A percentile compares a stretch with the other conserved stretches of the same genome.
phyloP scores from a whole-genome alignment of 148 eudicot species.

The Nepenthes gracilis region DNA sequence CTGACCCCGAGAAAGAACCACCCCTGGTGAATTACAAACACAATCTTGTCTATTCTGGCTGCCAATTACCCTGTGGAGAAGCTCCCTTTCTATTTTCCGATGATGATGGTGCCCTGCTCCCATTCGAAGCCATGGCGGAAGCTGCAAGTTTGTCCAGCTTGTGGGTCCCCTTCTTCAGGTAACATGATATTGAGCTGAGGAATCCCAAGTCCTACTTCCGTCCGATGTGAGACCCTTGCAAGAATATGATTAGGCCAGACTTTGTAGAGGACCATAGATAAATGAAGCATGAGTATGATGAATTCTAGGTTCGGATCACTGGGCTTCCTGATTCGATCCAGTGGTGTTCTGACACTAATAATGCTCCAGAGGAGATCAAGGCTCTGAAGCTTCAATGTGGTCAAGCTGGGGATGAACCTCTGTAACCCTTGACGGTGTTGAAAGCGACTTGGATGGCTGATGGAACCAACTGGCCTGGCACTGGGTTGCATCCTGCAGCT shows the following conservation, averaged over 20 bases:
- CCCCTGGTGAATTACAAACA: conserved; percentile 9
- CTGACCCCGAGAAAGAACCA: conserved; percentile 9
- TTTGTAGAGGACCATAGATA: conserved; percentile 7
- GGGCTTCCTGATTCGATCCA: conserved; percentile 7
- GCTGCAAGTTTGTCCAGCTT: conserved; percentile 7
- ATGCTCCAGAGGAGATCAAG: conserved; percentile 9
- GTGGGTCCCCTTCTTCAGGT: conserved; percentile 8
- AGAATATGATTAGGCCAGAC: neutral
- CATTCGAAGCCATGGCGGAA: conserved; percentile 8
- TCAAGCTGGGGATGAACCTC: conserved; percentile 1
- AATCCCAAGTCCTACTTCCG: neutral
- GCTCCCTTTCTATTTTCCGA: conserved; percentile 10
- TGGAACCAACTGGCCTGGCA: neutral
- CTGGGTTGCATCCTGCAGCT: neutral
- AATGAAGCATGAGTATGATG: conserved; percentile 11
- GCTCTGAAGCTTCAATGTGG: conserved; percentile 3
- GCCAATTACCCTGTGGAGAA: conserved; percentile 10
- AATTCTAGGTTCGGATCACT: conserved; percentile 5
- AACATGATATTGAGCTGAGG: neutral
- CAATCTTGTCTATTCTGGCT: conserved; percentile 7
- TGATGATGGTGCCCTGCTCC: conserved; percentile 5
- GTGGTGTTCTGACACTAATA: conserved; percentile 8
- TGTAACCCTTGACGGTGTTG: neutral
- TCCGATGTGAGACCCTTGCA: neutral
- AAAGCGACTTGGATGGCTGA: neutral